Base-by-base conservation (phyloP, 2,329 filamentous ascomycete species). In the Chrysoporthe cubensis region DNA sequence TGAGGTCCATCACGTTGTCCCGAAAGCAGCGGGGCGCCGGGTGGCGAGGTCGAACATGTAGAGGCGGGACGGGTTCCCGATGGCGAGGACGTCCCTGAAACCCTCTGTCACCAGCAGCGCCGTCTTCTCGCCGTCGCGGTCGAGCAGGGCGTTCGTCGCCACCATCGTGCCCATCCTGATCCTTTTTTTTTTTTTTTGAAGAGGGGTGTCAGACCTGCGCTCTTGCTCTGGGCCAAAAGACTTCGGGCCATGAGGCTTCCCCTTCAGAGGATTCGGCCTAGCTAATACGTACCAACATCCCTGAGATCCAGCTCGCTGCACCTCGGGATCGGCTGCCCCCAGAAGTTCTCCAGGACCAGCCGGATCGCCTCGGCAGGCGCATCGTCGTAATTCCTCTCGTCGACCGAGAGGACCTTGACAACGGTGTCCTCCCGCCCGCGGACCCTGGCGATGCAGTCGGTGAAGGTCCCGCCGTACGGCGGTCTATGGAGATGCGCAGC, bases 31-130 rank as follows among this genome's bases (percentile, higher is more conserved):
- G 72, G 1, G 79, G 76, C 26, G 1, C 76, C 83, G 80, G 67
- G 91, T 90, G 34, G 86, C 85, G 32, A 91, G 78, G 72, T 90
- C 88, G 70, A 91, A 91, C 70, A 91, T 90, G 70, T 87, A 85
- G 9, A 88, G 88, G 56, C 88, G 82, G 9, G 84, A 86, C 76
- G 91, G 89, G 72, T 90, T 90, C 2, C 88, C 88, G 74, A 91
- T 91, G 66, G 85, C 82, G n/a, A 90, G 77, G 71, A 87, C 89
- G 72, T 91, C 88, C 72, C 86, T 88, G 79, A 90, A 90, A 0
- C 89, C 88, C 69, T 86, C 87, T 2, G 87, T 90, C 14, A 90
- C 87, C 8, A 91, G 82, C 75, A 91, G 82, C 3, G 87, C 88
- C 72, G 89, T 88, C 65, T 83, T 83, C 74, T 90, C 88, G 21